phyloP scores from a whole-genome alignment of 345 rosid genomes.

The Boechera stricta region DNA sequence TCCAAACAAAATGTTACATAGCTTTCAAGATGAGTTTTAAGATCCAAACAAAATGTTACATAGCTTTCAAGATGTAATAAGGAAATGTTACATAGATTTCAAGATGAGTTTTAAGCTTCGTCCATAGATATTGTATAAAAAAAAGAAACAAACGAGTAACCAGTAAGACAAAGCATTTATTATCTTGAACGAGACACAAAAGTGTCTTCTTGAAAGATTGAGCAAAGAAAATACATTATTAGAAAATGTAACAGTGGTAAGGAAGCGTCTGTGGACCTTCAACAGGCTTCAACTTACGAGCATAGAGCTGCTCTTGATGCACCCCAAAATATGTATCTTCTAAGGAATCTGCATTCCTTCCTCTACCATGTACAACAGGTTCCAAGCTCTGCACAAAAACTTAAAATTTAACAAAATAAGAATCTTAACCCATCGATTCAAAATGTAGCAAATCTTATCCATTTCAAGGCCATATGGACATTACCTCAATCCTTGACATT shows the following conservation, averaged over 20 bases:
- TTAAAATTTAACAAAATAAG: conserved; percentile 8
- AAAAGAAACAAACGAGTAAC: background rate
- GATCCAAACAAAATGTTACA: background rate
- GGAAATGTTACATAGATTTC: background rate
- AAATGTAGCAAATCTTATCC: conserved; percentile 16
- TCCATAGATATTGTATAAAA: background rate
- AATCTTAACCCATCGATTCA: conserved; percentile 7
- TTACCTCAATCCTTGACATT: conserved; percentile 93
- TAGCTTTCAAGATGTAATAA: conserved; percentile 5
- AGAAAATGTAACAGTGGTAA: background rate
- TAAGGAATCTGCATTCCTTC: conserved; percentile 68
- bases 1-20: background rate
- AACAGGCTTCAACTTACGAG: conserved; percentile 83
- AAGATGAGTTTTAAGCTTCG: background rate
- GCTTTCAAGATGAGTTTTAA: conserved; percentile 4
- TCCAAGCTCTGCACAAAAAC: conserved; percentile 62
- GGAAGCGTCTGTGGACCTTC: conserved; percentile 57
- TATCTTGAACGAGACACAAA: conserved; percentile 12
- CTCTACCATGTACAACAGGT: conserved; percentile 90
- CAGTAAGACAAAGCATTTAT: background rate
- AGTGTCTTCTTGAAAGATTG: background rate
- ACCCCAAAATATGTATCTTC: conserved; percentile 92
- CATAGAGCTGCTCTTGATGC: conserved; percentile 75
- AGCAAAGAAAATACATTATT: background rate
- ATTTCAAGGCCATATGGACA: conserved; percentile 12